These are phyloP conservation scores for Porcisia hertigi DNA, from an alignment of 208 protist species.

Conservation along the genomic window DNA sequence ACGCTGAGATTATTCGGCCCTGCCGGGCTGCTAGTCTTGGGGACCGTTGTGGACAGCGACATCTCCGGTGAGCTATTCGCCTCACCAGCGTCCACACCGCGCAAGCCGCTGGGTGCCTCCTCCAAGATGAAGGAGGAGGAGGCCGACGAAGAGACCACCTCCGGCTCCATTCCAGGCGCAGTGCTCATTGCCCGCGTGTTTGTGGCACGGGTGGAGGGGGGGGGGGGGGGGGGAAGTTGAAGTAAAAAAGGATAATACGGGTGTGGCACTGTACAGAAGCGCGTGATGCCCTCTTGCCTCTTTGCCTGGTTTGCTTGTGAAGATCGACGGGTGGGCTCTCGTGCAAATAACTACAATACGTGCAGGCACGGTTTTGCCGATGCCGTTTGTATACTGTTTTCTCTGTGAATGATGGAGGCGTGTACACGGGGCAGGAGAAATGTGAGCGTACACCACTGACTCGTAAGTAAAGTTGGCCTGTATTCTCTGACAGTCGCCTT, in stretches of 20 bases:
- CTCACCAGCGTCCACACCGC: background rate
- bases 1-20: conserved; percentile 25
- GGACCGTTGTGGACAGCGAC: background rate
- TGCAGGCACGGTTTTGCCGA: background rate
- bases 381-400: background rate
- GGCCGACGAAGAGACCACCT: conserved; percentile 28
- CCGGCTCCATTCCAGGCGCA: conserved; percentile 11
- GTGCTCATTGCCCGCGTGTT: conserved; percentile 7
- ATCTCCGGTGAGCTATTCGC: conserved; percentile 10
- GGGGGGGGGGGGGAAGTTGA: background rate
- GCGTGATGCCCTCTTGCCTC: background rate
- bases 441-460: background rate
- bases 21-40: background rate
- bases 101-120: conserved; percentile 16
- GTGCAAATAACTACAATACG: background rate
- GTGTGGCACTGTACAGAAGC: background rate
- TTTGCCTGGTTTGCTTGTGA: background rate
- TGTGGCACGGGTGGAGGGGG: background rate
- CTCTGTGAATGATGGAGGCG: background rate
- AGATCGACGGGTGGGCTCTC: background rate
- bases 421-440: background rate
- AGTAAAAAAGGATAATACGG: background rate
- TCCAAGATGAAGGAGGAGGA: conserved; percentile 29
- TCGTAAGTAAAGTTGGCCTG: background rate
- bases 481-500: background rate